A percentile compares a stretch with the other conserved stretches of the same genome.
Evolutionary conservation across 1,139 yeast species (phyloP).

Genomic region (Suhomyces taliae): DNA sequence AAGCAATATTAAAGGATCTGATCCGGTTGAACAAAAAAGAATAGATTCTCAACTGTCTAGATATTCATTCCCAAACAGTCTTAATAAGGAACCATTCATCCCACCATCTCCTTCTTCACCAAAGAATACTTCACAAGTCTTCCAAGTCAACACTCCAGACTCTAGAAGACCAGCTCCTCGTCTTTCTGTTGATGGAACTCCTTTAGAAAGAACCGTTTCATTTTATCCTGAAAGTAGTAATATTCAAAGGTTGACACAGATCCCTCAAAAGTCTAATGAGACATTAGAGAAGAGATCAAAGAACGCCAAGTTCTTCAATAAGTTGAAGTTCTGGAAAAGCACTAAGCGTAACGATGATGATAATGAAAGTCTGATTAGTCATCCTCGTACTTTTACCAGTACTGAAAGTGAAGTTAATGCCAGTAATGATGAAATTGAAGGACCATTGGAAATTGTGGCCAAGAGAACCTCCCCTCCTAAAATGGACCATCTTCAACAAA

Average conservation of each 20-base stretch:
- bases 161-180: constrained; percentile 5
- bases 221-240: constrained; percentile 32
- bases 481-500: constrained; percentile 1
- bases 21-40: constrained; percentile 12
- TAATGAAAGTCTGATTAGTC: constrained; percentile 11
- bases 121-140: not conserved
- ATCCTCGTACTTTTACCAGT: constrained; percentile 6
- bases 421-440: constrained; percentile 7
- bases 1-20: constrained; percentile 11
- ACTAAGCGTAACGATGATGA: constrained; percentile 16
- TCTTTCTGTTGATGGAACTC: constrained; percentile 14
- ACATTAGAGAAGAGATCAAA: constrained; percentile 16
- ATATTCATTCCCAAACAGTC: constrained; percentile 10
- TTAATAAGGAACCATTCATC: not conserved
- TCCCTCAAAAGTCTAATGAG: constrained; percentile 4
- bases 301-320: constrained; percentile 31
- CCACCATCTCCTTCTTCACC: constrained; percentile 8
- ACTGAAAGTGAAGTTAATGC: constrained; percentile 6
- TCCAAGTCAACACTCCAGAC: constrained; percentile 5
- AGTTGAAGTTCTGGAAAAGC: constrained; percentile 46
- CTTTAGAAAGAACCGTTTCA: constrained; percentile 33
- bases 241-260: constrained; percentile 12
- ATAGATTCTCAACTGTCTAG: constrained; percentile 17
- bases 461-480: constrained; percentile 6
- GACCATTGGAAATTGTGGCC: constrained; percentile 11